Percentiles rank a stretch among this genome's conserved stretches.
Conservation (phyloP, 1,284 basidiomycete species). For the Ustilago tritici region DNA sequence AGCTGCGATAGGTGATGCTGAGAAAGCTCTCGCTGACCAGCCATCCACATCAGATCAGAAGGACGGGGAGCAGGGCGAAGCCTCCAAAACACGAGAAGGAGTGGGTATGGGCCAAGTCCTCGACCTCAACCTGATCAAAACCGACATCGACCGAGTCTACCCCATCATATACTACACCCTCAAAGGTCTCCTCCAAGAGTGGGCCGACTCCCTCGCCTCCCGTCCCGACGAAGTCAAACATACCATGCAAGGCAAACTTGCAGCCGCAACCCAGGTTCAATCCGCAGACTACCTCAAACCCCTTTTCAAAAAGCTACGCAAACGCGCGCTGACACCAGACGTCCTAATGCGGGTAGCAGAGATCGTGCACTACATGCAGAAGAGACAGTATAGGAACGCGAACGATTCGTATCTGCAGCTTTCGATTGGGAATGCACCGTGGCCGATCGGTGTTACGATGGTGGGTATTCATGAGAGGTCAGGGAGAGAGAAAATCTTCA, state of each 20-base stretch:
- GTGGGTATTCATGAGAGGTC: constrained; percentile 99
- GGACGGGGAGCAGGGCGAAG: neutral
- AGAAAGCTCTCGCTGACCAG: neutral
- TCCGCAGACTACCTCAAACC: constrained; percentile 97
- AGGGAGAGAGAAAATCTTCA: constrained; percentile 94
- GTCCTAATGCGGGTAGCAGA: constrained; percentile 90
- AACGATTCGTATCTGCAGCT: constrained; percentile 97
- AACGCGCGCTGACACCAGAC: constrained; percentile 84
- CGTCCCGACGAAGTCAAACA: constrained; percentile 83
- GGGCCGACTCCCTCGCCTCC: constrained; percentile 92
- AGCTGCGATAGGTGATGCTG: constrained; percentile 5
- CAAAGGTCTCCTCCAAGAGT: constrained; percentile 89
- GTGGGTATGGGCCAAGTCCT: constrained; percentile 65
- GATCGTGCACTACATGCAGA: constrained; percentile 96
- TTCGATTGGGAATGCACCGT: constrained; percentile 97
- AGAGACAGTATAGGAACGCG: constrained; percentile 89
- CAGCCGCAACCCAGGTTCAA: constrained; percentile 93
- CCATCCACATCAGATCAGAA: neutral
- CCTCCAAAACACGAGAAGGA: constrained; percentile 46
- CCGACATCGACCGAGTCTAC: constrained; percentile 94
- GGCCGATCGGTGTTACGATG: constrained; percentile 99
- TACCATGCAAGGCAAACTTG: constrained; percentile 89
- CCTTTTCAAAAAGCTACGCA: constrained; percentile 88
- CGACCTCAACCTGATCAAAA: constrained; percentile 81
- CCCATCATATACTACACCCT: constrained; percentile 97